Evolutionary conservation across 2,329 filamentous ascomycete species (phyloP), one percentile per base, ranked within the genome.

Genomic region (Bertia moriformis): DNA sequence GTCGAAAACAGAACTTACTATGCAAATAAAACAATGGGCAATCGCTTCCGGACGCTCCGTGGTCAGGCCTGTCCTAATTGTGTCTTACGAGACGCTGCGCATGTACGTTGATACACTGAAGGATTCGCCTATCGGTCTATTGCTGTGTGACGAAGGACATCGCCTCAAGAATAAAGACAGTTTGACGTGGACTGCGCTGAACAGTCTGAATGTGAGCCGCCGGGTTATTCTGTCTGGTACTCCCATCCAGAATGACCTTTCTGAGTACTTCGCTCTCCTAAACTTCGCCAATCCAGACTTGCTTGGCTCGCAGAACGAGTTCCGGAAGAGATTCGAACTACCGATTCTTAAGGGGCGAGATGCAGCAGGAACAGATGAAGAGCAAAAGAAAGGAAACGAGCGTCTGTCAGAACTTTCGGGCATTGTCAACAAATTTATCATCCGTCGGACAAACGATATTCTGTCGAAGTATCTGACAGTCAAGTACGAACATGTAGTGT

Each of bases 401-500:
- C 78, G 87, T 39, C 72, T 94, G 15, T 67, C 69, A 3, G 89
- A 94, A 51, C 71, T 98, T 13, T 73, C 94, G 3, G 66, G 67
- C 2, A 66, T 93, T 35, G 91, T 98, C 53, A 98, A 96, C 63
- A 95, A 93, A 52, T 98, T 98, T 61, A 93, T 98, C 55, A 98
- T 98, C 50, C 82, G 91, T 43, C 79, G 91, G 42, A 95, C 89
- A 3, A 98, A 98, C 69, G 91, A 98, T 53, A 93, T 98, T 44
- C 63, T 98, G 18, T 95, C 89, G 39, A 98, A 98, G 58, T 98
- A 98, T 54, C 63, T 98, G 42, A 91, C 91, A 0, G 79, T 96
- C 64, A 98, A 98, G 64, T 98, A 98, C 59, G 91, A 98, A 59
- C 91, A 98, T 55, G 91, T 98, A 19, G 91, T 98, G 1, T 98